Evolutionary conservation across 2,329 filamentous ascomycete genomes (phyloP).

Genomic region (Botrytis byssoidea): DNA sequence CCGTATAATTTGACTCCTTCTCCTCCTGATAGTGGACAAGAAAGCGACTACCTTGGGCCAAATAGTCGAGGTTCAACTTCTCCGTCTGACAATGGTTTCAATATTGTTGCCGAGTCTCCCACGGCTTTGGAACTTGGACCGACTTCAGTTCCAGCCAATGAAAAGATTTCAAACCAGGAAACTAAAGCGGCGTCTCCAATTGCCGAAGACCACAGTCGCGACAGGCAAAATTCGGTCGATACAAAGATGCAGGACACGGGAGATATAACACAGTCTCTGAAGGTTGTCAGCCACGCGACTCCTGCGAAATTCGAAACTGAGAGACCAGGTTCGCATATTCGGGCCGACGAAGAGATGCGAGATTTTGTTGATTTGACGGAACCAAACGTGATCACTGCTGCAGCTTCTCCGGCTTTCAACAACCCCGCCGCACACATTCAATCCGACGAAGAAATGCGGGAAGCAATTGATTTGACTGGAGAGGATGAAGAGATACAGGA

Average conservation of each 20-base stretch:
- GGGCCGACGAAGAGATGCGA: background rate
- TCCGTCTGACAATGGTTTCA: background rate
- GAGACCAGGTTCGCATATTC: too few relatives aligned
- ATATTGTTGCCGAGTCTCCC: background rate
- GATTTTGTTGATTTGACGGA: background rate
- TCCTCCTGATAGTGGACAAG: background rate
- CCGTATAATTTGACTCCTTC: slow-evolving; percentile 9
- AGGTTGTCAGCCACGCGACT: background rate
- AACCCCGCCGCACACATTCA: background rate
- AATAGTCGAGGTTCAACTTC: background rate
- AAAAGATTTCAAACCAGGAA: background rate
- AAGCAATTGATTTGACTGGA: background rate
- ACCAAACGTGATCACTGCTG: background rate
- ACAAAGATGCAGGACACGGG: background rate
- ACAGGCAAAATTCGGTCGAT: background rate
- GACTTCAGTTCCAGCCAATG: background rate
- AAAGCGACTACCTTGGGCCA: background rate
- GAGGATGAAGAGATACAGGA: background rate
- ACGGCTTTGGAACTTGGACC: background rate
- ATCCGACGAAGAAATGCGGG: background rate
- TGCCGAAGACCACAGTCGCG: background rate
- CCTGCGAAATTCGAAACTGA: background rate
- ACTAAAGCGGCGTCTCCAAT: background rate
- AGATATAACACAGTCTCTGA: background rate
- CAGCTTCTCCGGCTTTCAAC: background rate